Evolutionary conservation across 2,329 filamentous ascomycete genomes (phyloP).

Genomic region (Venturia oleaginea): DNA sequence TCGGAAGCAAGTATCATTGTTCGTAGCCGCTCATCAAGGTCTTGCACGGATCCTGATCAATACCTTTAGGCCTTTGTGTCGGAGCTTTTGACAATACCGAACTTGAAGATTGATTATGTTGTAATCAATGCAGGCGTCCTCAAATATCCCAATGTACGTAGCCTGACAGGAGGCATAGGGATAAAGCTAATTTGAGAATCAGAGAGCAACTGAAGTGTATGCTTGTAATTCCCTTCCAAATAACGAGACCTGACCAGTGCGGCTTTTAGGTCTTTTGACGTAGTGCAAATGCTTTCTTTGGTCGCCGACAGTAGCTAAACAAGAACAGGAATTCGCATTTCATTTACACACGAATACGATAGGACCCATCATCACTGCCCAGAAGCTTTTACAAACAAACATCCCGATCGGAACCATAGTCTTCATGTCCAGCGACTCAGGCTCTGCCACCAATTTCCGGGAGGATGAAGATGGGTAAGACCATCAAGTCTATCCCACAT

Average conservation of each 20-base stretch:
- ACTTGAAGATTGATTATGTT: constrained; percentile 42
- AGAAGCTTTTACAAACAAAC: constrained; percentile 39
- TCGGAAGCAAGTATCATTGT: constrained; percentile 43
- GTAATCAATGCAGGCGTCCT: constrained; percentile 50
- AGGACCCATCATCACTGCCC: constrained; percentile 48
- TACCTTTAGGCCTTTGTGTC: constrained; percentile 33
- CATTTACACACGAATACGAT: constrained; percentile 51
- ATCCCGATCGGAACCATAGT: constrained; percentile 42
- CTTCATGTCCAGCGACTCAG: constrained; percentile 50
- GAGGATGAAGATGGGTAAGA: constrained; percentile 44
- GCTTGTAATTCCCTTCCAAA: constrained; percentile 23
- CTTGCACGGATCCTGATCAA: constrained; percentile 19
- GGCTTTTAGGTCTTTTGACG: constrained; percentile 11
- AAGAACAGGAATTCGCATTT: constrained; percentile 44
- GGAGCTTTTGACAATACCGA: constrained; percentile 31
- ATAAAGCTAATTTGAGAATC: constrained; percentile 16
- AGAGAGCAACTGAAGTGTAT: constrained; percentile 46
- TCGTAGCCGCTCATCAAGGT: constrained; percentile 17
- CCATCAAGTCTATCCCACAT: neutral
- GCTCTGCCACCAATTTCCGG: constrained; percentile 42
- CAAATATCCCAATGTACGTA: constrained; percentile 46
- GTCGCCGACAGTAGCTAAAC: constrained; percentile 25
- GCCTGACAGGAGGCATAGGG: constrained; percentile 15
- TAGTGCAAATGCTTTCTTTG: neutral
- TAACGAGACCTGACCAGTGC: neutral